These are phyloP conservation scores for Eucalyptus brandiana DNA, from an alignment of 345 rosid genomes.

Conservation along the genomic window DNA sequence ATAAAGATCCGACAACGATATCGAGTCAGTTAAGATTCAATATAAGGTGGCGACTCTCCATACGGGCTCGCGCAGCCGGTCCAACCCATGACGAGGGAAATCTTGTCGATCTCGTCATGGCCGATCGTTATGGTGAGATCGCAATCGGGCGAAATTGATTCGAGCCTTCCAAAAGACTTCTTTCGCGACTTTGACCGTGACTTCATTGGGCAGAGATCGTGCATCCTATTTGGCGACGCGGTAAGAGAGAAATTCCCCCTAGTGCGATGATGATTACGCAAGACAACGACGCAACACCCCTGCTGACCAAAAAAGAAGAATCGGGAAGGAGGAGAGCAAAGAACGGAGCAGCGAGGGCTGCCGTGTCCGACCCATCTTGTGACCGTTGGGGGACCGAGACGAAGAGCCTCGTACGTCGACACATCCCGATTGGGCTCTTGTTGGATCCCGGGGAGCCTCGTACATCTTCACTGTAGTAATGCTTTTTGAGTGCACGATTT, in stretches of 20 bases:
- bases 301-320: too few relatives aligned
- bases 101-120: neutral
- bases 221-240: neutral
- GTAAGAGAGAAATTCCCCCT: neutral
- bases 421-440: neutral
- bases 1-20: neutral
- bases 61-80: neutral
- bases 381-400: neutral
- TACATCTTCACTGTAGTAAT: neutral
- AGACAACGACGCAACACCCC: neutral
- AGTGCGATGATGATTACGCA: neutral
- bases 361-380: neutral
- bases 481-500: neutral
- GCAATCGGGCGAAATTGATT: neutral
- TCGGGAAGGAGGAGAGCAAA: neutral
- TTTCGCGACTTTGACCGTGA: too few relatives aligned
- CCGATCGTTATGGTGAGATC: neutral
- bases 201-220: neutral
- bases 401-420: neutral
- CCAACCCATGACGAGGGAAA: neutral
- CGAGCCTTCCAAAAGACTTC: neutral
- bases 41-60: rapidly evolving
- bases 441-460: neutral
- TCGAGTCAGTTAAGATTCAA: neutral
- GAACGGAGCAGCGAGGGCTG: neutral